These are phyloP conservation scores for Boletus sp. DNA, from an alignment of 768 basidiomycete species.

Conservation along the genomic window DNA sequence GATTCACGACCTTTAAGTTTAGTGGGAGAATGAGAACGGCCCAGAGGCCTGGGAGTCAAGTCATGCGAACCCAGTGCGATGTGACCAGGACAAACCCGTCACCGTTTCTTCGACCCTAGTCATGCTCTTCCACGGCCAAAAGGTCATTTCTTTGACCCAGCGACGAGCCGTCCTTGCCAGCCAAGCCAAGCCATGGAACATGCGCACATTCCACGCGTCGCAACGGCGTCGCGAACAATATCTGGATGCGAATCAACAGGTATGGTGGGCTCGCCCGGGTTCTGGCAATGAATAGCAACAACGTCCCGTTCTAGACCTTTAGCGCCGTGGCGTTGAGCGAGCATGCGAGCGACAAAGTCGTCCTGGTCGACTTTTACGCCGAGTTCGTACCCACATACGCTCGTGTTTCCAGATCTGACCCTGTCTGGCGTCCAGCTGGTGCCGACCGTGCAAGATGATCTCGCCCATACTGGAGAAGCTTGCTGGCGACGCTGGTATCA, in stretches of 20 bases:
- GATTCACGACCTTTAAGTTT: not conserved
- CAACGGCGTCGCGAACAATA: slow-evolving; percentile 36
- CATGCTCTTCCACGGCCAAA: slow-evolving; percentile 18
- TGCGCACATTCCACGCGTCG: slow-evolving; percentile 43
- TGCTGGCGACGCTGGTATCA: slow-evolving; percentile 43
- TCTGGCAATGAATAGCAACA: not conserved
- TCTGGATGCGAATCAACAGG: slow-evolving; percentile 44
- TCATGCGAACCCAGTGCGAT: too few relatives aligned
- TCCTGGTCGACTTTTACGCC: slow-evolving; percentile 80
- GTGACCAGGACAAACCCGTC: not conserved
- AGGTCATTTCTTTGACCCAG: slow-evolving; percentile 1
- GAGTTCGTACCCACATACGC: slow-evolving; percentile 48
- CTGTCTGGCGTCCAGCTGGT: slow-evolving; percentile 55
- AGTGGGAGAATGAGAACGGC: not conserved
- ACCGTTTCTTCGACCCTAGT: not conserved
- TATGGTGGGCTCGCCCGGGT: slow-evolving; percentile 16
- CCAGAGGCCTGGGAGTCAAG: not conserved
- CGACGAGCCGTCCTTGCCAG: slow-evolving; percentile 2
- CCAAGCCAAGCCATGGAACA: slow-evolving; percentile 24
- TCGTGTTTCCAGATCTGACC: slow-evolving; percentile 2
- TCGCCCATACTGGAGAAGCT: slow-evolving; percentile 67
- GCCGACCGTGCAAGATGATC: slow-evolving; percentile 69
- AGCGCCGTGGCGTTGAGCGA: slow-evolving; percentile 29
- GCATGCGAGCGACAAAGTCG: slow-evolving; percentile 46
- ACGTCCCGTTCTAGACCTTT: slow-evolving; percentile 34